Conservation (phyloP, 106 monocot species). For the Dendrobium nobile region DNA sequence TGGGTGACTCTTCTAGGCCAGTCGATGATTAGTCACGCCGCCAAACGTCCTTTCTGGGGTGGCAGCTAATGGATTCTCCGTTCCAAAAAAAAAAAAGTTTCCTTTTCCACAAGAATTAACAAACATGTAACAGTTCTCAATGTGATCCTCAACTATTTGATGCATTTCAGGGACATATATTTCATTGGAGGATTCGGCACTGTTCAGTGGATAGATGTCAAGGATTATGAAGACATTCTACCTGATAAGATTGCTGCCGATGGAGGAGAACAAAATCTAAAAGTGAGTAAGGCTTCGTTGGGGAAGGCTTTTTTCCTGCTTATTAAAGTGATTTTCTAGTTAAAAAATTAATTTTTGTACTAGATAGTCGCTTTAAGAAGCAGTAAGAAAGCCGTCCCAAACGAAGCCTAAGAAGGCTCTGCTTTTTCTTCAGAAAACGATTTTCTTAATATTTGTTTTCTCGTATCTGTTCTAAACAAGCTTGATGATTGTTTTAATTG, state of each 20-base stretch:
- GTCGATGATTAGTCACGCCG: too few relatives aligned
- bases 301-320: too few relatives aligned
- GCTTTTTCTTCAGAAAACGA: not conserved
- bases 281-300: too few relatives aligned
- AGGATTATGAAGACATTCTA: constrained; percentile 62
- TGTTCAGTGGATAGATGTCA: constrained; percentile 85
- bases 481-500: constrained; percentile 4
- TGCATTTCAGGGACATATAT: constrained; percentile 68
- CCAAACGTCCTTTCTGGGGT: too few relatives aligned
- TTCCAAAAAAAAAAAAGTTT: too few relatives aligned
- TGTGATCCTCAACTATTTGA: not conserved
- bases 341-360: too few relatives aligned
- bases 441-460: not conserved
- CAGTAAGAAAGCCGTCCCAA: too few relatives aligned
- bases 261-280: constrained; percentile 78
- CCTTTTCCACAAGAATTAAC: not conserved
- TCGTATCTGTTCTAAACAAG: not conserved
- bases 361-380: too few relatives aligned
- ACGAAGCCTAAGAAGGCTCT: too few relatives aligned
- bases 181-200: constrained; percentile 97
- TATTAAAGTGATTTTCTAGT: too few relatives aligned
- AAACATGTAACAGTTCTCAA: not conserved
- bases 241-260: constrained; percentile 85
- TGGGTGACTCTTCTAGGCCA: too few relatives aligned
- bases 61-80: too few relatives aligned